Conservation (phyloP, 2,329 filamentous ascomycete species). For the Colletotrichum sansevieriae region DNA sequence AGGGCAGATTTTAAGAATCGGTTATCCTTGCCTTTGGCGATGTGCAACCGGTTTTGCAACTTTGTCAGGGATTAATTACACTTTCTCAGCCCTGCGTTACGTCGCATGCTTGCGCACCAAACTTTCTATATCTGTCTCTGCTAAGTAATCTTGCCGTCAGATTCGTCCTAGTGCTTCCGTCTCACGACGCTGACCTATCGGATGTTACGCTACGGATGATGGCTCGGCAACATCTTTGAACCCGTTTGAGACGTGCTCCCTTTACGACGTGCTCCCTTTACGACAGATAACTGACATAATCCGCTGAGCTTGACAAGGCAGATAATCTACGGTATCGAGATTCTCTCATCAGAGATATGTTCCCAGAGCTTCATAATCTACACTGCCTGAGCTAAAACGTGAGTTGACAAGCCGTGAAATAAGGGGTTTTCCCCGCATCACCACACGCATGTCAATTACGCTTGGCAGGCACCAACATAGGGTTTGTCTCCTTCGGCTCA, state of each 20-base stretch:
- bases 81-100: background rate
- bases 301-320: background rate
- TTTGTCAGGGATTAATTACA: background rate
- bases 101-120: background rate
- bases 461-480: background rate
- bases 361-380: no score
- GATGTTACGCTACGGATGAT: background rate
- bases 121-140: background rate
- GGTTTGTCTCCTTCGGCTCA: background rate
- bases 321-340: background rate
- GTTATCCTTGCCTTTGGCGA: constrained; percentile 17
- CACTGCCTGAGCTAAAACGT: no score
- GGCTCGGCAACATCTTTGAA: constrained; percentile 2
- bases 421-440: no score
- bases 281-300: background rate
- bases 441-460: no score
- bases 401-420: no score
- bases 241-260: background rate
- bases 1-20: background rate
- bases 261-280: background rate
- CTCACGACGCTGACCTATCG: background rate
- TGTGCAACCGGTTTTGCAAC: background rate
- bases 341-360: no score
- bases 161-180: background rate
- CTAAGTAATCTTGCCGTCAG: constrained; percentile 7